Evolutionary conservation across 208 protist species (phyloP).

Genomic region (Borovskyia barvae): DNA sequence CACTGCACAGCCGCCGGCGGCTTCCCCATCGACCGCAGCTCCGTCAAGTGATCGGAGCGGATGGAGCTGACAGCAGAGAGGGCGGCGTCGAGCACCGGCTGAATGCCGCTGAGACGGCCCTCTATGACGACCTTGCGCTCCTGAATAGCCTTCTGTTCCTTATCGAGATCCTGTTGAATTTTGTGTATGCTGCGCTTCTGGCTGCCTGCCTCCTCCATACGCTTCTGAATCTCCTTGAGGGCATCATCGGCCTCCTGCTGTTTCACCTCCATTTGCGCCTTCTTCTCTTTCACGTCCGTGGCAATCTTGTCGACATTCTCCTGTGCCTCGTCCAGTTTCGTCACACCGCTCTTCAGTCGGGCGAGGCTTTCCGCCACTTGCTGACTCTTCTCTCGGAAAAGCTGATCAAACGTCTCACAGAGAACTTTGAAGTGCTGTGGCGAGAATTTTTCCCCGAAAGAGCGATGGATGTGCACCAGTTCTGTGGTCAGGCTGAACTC

Average conservation of each 20-base stretch:
- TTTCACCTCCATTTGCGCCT: conserved; percentile 88
- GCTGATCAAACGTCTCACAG: conserved; percentile 81
- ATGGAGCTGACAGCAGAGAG: conserved; percentile 93
- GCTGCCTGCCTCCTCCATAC: conserved; percentile 93
- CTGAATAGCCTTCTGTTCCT: conserved; percentile 91
- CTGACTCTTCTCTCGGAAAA: conserved; percentile 86
- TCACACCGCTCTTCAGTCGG: conserved; percentile 90
- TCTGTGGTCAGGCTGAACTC: conserved; percentile 88
- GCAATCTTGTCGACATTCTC: conserved; percentile 93
- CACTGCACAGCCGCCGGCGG: conserved; percentile 95
- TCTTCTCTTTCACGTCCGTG: conserved; percentile 89
- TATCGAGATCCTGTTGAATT: conserved; percentile 88
- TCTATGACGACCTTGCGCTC: conserved; percentile 92
- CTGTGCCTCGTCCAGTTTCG: conserved; percentile 95
- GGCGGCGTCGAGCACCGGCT: conserved; percentile 95
- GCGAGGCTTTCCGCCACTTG: conserved; percentile 65
- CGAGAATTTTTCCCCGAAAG: conserved; percentile 69
- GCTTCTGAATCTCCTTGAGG: conserved; percentile 94
- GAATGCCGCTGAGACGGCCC: conserved; percentile 89
- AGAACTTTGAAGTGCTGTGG: conserved; percentile 93
- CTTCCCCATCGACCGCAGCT: conserved; percentile 96
- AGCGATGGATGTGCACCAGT: conserved; percentile 86
- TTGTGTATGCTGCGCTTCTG: conserved; percentile 94
- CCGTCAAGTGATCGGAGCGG: conserved; percentile 90
- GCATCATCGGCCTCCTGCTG: conserved; percentile 95